Base-by-base conservation (phyloP, 2,329 filamentous ascomycete genomes). In the Aspergillus aculeatus region DNA sequence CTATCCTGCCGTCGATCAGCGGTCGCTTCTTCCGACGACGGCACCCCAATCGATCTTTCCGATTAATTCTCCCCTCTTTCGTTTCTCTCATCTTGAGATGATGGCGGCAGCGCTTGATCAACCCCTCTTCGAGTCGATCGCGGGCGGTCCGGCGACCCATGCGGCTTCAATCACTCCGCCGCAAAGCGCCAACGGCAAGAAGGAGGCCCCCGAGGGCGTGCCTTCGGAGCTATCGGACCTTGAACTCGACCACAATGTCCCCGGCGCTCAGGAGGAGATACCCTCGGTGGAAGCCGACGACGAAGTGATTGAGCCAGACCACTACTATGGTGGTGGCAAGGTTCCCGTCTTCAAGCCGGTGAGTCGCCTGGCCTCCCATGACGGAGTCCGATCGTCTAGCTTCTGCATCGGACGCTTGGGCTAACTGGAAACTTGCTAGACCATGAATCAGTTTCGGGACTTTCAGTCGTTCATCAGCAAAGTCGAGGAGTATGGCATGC, bases 401-500 rank as follows among this genome's bases (percentile, higher is more conserved):
- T 4, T 55, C 44, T 41, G 50, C 6, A 48, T 31, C 26, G 29
- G 41, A 14, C 32, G 48, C 50, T 12, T 60, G 44, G 29, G 50
- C 61, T 60, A 44, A 62, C 47, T 19, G 52, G 49, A 26, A 50
- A 55, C 9, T 29, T 12, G 54, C 62, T 66, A 87, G 77, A 94
- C 89, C 60, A 96, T 97, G 91, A 85, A 89, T 63, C 92, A 99
- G 78, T 98, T 98, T 79, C 88, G 87, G 71, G 91, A 95, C 78
- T 99, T 99, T 77, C 90, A 94, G 78, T 86, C 86, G 73, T 98
- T 96, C 75, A 90, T 98, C 83, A 86, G 88, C 72, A 93, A 91
- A 76, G 86, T 99, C 63, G 91, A 99, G 75, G 86, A 87, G 65
- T 96, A 96, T 75, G 95, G 95, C 69, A 99, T 99, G 95, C 91